phyloP scores from a whole-genome alignment of 1,284 basidiomycete genomes.

The Violaceomyces palustris region DNA sequence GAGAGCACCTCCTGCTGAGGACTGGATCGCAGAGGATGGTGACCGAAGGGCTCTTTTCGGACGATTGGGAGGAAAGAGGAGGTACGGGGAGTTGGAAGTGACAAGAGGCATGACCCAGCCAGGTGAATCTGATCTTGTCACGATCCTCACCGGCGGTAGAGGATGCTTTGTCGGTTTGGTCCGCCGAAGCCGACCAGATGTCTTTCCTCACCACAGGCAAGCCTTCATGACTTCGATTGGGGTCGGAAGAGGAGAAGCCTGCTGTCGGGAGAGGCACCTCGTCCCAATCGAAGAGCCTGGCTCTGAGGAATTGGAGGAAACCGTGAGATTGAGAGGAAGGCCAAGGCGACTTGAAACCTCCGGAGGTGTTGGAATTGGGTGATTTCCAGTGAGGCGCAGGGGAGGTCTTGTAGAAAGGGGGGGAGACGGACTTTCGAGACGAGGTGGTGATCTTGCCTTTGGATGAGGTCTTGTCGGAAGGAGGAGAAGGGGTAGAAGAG shows the following conservation, averaged over 20 bases:
- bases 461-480: too few species aligned
- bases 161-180: not conserved
- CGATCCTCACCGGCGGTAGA: not conserved
- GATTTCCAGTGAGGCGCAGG: conserved; percentile 29
- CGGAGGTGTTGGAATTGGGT: conserved; percentile 1
- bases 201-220: too few species aligned
- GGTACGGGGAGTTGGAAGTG: conserved; percentile 30
- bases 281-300: conserved; percentile 37
- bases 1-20: conserved; percentile 29
- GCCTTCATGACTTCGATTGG: too few species aligned
- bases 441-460: too few species aligned
- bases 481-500: too few species aligned
- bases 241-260: conserved; percentile 13
- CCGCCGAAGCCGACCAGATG: too few species aligned
- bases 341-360: conserved; percentile 31
- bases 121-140: conserved; percentile 25
- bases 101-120: conserved; percentile 39
- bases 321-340: conserved; percentile 11
- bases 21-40: conserved; percentile 40
- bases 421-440: conserved; percentile 11
- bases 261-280: conserved; percentile 15
- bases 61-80: too few species aligned
- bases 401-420: conserved; percentile 21
- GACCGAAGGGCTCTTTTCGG: conserved; percentile 3
- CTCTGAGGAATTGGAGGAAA: conserved; percentile 24